Evolutionary conservation across 2,329 filamentous ascomycete species (phyloP), one percentile per base, ranked within the genome.

Genomic region (Trichocomaceae sp.): DNA sequence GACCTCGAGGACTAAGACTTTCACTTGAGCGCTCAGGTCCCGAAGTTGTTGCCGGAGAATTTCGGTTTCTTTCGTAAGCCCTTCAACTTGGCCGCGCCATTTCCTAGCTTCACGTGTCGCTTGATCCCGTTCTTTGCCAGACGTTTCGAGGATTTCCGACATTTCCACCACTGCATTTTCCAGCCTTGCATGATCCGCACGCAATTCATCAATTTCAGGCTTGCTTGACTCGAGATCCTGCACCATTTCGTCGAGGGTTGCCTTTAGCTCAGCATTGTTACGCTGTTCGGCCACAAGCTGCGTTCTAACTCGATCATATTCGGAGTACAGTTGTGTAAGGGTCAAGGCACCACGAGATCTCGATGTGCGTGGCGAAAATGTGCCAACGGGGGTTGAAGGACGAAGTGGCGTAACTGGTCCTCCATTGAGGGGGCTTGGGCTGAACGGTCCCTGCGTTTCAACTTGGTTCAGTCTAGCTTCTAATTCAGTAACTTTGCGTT

Each of bases 1-100:
- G 55, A 90, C 80, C 69, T 96, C 92, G 70, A 95, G 88, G 4
- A 96, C 80, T 5, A 99, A 80, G 66, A 95, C 85, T 69, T 95
- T 95, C 60, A 96, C 83, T 70, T 99, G 91, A 1, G 87, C 85
- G 63, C 90, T 90, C 19, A 95, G 80, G 69, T 97, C 93, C 33
- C 92, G 87, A 8, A 97, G 78, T 68, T 96, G 90, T 60, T 90
- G 88, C 50, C 87, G 86, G 22, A 95, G 77, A 39, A 96, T 88
- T 57, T 87, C 85, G 31, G 82, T 79, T 71, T 97, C 90, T 46
- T 77, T 79, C 5, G 73, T 70, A 23, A 79, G 70, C 17, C 81
- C 81, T 56, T 80, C 79, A 54, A 90, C 79, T 55, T 88, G 81
- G n/a, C 82, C 82, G 66, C 93, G 85, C 52, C 86, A 86, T 71